These are phyloP conservation scores for Lasiodiplodia hormozganensis DNA, from an alignment of 2,329 filamentous ascomycete species.

Conservation along the genomic window DNA sequence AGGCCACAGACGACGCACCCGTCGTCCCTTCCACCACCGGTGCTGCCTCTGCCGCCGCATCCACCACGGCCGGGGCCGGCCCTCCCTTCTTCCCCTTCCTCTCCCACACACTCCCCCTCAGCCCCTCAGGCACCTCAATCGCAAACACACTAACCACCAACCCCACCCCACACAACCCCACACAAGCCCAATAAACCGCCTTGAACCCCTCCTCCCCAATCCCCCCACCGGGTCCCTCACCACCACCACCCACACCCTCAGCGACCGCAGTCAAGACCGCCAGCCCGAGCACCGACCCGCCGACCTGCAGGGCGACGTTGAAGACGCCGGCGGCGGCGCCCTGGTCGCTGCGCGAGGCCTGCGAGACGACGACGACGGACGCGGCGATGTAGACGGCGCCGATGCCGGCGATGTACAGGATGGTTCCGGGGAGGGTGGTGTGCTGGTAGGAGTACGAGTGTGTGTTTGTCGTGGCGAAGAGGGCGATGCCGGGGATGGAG, in stretches of 20 bases:
- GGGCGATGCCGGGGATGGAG: conserved; percentile 17
- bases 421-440: conserved; percentile 25
- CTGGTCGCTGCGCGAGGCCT: conserved; percentile 24
- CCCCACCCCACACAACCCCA: conserved; percentile 7
- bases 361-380: conserved; percentile 26
- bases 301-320: conserved; percentile 30
- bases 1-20: background rate
- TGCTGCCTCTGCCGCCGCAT: no score
- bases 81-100: no score
- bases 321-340: conserved; percentile 28
- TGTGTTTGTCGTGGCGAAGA: conserved; percentile 21
- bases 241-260: conserved; percentile 10
- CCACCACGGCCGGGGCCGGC: no score
- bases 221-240: conserved; percentile 6
- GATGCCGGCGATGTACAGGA: conserved; percentile 29
- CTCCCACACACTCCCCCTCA: conserved; percentile 8
- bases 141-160: conserved; percentile 19
- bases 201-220: conserved; percentile 5
- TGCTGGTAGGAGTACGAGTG: conserved; percentile 8
- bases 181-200: conserved; percentile 24
- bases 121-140: conserved; percentile 17
- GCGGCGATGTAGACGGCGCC: conserved; percentile 28
- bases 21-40: background rate
- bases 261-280: conserved; percentile 26
- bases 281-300: conserved; percentile 23